Base-by-base conservation (phyloP, 495 filamentous ascomycete species). In the Choiromyces venosus region DNA sequence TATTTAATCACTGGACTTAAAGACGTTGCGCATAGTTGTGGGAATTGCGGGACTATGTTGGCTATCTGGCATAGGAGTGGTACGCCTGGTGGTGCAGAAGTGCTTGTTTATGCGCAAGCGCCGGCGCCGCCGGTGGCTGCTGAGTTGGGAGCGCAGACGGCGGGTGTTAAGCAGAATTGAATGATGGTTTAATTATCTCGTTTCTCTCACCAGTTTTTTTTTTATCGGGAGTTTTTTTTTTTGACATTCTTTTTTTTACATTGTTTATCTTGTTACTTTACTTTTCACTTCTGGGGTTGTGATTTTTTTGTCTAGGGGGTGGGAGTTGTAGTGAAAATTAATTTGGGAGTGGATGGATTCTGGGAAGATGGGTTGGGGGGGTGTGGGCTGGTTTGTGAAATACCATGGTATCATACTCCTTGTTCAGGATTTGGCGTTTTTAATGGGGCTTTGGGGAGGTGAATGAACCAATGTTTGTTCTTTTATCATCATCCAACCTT, bases 21-120 rank as follows among this genome's bases (percentile, higher is more conserved):
- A 64, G 76, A 79, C 33, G 76, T 79, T 21, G 38, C 67, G 37
- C 77, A 79, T 68, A 69, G 29, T 25, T 79, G 77, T 39, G 56
- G 68, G 3, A 71, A 37, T 35, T 79, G 77, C 18, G 67, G 56
- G 9, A 35, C 19, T n/a, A 29, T 67, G 35, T 38, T 79, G 42
- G 76, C 76, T 0, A 10, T 79, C 1, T 79, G 77, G 77, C 77
- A 78, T 65, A 67, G 76, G 69, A 75, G 76, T 35, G 77, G 72
- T 0, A 2, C 52, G 12, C n/a, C 46, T 3, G 75, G 72, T 14
- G 46, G 2, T 56, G 42, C 52, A 0, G 77, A 79, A 65, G 69
- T 79, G n/a, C 6, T 79, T 12, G 72, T 42, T 4, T 29, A 79
- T 52, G 44, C 68, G 6, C 14, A 29, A 14, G 12, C 25, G 52